Base-by-base conservation (phyloP, 2,329 filamentous ascomycete species). In the Apiospora pterosperma region DNA sequence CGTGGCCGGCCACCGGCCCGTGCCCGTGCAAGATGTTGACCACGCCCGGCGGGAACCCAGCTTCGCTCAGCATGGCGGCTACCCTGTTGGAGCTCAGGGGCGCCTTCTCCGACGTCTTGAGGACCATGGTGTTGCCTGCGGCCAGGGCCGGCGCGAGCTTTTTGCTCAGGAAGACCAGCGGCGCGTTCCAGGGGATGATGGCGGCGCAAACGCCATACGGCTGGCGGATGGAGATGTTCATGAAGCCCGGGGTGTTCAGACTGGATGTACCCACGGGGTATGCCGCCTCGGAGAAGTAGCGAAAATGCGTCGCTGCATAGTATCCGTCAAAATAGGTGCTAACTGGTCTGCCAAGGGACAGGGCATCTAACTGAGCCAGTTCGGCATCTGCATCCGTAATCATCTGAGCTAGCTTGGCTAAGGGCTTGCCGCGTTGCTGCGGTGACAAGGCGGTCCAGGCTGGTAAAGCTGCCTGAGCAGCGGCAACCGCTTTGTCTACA, bases 41-140 rank as follows among this genome's bases (percentile, higher is more conserved):
- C 11, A 93, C 90, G 60, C 91, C 91, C 3, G 90, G 86, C 23
- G 91, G 91, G 75, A 93, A 92, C 1, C 91, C 90, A 39, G 90
- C 89, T 72, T 92, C 85, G 70, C 88, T 89, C 71, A 93, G 83
- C 58, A 93, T 80, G 41, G 84, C 85, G 11, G 83, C 90, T 8
- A 92, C 79, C 68, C 88, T 86, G 23, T 89, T 75, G 75, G 87
- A 84, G 62, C 84, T 87, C 58, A 90, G 79, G 12, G 88, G 88
- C 4, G 87, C 89, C 77, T 89, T 86, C 74, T 90, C 88, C 55
- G 86, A 85, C 36, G 86, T 82, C 79, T 90, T 90, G 58, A 90
- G 77, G 38, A 90, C 80, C 62, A 90, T 79, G 2, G 86, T 87
- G 76, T 90, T 90, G 65, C 88, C 88, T 67, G 85, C 85, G 62